Evolutionary conservation across 2,329 filamentous ascomycete genomes (phyloP).

Genomic region (Microdochium nivale): DNA sequence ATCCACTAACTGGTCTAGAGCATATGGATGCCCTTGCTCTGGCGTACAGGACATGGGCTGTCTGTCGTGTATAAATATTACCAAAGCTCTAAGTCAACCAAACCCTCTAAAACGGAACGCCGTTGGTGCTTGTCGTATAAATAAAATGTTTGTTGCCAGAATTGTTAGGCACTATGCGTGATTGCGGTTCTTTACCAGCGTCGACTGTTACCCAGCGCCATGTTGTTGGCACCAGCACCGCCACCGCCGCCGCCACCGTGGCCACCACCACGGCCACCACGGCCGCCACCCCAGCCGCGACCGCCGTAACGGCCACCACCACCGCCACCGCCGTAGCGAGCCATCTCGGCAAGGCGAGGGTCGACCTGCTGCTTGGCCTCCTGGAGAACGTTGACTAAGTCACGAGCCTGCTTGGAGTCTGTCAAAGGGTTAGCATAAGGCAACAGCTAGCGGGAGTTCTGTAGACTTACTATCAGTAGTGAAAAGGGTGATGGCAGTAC

Average conservation of each 20-base stretch:
- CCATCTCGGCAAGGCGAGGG: slow-evolving; percentile 92
- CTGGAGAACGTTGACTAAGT: slow-evolving; percentile 83
- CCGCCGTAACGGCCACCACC: slow-evolving; percentile 65
- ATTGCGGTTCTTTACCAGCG: slow-evolving; percentile 17
- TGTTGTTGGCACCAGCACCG: slow-evolving; percentile 33
- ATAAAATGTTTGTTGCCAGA: slow-evolving; percentile 5
- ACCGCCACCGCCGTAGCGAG: slow-evolving; percentile 79
- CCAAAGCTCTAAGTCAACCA: slow-evolving; percentile 21
- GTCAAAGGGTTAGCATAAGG: slow-evolving; percentile 23
- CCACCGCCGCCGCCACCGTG: slow-evolving; percentile 27
- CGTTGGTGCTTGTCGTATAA: slow-evolving; percentile 20
- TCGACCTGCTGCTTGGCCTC: slow-evolving; percentile 99
- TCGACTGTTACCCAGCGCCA: slow-evolving; percentile 21
- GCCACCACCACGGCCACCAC: no score
- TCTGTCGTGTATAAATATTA: slow-evolving; percentile 6
- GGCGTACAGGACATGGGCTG: neutral
- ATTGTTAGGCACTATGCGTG: neutral
- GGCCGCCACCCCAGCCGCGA: slow-evolving; percentile 56
- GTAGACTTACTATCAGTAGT: slow-evolving; percentile 89
- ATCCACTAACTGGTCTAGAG: neutral
- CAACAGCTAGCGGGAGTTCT: neutral
- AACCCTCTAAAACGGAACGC: slow-evolving; percentile 23
- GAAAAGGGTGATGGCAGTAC: slow-evolving; percentile 97
- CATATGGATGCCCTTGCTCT: neutral
- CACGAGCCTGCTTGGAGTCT: slow-evolving; percentile 94